phyloP scores from a whole-genome alignment of 192 early-diverging fungal genomes.

The Pilobolus umbonatus region DNA sequence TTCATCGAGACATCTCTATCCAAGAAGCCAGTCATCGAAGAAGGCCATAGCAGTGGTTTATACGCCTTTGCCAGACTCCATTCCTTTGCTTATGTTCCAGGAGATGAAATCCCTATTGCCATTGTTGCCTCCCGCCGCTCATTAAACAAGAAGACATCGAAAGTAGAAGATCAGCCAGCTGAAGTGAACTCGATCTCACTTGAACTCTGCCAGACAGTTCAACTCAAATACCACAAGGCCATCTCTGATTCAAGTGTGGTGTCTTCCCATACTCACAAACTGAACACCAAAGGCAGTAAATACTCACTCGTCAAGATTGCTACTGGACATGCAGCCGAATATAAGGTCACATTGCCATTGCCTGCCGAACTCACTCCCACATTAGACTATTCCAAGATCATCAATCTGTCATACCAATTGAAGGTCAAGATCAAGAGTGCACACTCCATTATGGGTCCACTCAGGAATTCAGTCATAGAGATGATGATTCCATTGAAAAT shows the following conservation, averaged over 20 bases:
- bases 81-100: constrained; percentile 19
- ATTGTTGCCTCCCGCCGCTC: not conserved
- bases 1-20: constrained; percentile 22
- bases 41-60: not conserved
- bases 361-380: constrained; percentile 15
- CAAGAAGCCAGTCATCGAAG: constrained; percentile 8
- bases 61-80: not conserved
- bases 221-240: not conserved
- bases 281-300: constrained; percentile 3
- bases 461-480: constrained; percentile 1
- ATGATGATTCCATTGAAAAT: constrained; percentile 18
- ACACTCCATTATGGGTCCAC: not conserved
- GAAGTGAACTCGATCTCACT: constrained; percentile 5
- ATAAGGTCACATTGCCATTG: constrained; percentile 7
- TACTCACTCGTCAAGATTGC: constrained; percentile 2
- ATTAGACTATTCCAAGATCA: constrained; percentile 10
- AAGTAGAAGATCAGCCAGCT: constrained; percentile 7
- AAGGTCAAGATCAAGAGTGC: constrained; percentile 4
- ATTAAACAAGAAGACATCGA: not conserved
- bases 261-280: not conserved
- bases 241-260: constrained; percentile 4
- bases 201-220: constrained; percentile 3
- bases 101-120: constrained; percentile 9
- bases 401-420: constrained; percentile 9
- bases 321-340: constrained; percentile 4